Evolutionary conservation across 225 moss, liverwort and hornwort genomes (phyloP).

Genomic region (Takakia lepidozioides): DNA sequence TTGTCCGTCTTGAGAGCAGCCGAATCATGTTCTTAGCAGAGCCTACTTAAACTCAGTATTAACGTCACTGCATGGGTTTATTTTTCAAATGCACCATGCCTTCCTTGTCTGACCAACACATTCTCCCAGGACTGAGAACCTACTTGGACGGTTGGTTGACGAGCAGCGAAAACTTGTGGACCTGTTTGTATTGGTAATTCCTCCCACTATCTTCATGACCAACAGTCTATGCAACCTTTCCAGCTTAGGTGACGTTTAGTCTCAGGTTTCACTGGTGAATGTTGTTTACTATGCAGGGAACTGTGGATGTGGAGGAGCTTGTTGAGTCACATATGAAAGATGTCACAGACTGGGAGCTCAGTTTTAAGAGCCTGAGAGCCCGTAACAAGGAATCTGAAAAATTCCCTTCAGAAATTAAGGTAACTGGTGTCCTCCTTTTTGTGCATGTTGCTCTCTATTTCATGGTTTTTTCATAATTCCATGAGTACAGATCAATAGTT

Average conservation of each 20-base stretch:
- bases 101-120: too few species aligned
- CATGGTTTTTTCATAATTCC: too few species aligned
- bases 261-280: neutral
- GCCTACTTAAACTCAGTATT: too few species aligned
- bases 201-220: neutral
- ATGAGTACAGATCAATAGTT: too few species aligned
- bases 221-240: neutral
- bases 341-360: constrained; percentile 15
- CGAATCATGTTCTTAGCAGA: too few species aligned
- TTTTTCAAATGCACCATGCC: too few species aligned
- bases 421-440: too few species aligned
- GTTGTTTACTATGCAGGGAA: constrained; percentile 9
- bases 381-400: constrained; percentile 13
- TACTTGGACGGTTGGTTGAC: constrained; percentile 7
- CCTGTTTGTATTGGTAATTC: constrained; percentile 10
- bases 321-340: constrained; percentile 7
- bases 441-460: too few species aligned
- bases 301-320: constrained; percentile 14
- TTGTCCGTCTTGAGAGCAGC: too few species aligned
- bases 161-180: constrained; percentile 22
- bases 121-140: constrained; percentile 17
- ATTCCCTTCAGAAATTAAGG: constrained; percentile 18
- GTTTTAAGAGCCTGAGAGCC: constrained; percentile 13
- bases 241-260: neutral
- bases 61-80: too few species aligned